Base-by-base conservation (phyloP, 1,139 yeast species). In the Meyerozyma smithsonii region DNA sequence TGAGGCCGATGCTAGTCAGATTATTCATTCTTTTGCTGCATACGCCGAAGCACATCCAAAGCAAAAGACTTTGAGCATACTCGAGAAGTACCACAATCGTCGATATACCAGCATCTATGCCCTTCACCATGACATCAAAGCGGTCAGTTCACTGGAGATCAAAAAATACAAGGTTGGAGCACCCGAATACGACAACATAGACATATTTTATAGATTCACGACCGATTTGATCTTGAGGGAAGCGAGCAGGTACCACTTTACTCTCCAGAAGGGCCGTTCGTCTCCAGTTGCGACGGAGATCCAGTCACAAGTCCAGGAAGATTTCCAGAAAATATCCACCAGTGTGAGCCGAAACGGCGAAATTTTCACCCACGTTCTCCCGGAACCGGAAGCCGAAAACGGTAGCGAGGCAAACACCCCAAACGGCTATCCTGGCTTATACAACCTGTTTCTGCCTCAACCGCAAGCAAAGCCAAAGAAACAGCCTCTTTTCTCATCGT, bases 151-250 rank as follows among this genome's bases (percentile, higher is more conserved):
- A 8, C 55, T 73, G 19, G 63, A 72, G 26, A 69, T 84, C 17
- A 65, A 67, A 28, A 61, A 67, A 38, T 64, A 69, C 41, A 70
- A 73, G 18, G 70, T 81, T 24, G 89, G 88, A 1, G 65, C 81
- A n/a, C 55, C 64, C 17, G 61, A 61, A 11, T 89, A 89, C 55
- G 64, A 62, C 16, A 69, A 73, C 47, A 66, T 84, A 33, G 92
- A 86, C 57, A 74, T 73, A 42, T 83, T 84, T 51, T 88, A 79
- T 64, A 81, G 78, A 54, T 80, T 82, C 50, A 62, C 86, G 3
- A 73, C 82, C 1, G 95, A 87, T 50, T 60, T 87, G 39, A 60
- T 89, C 28, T 60, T 88, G 39, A 77, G 95, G 52, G 97, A 89
- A 58, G 72, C 81, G 17, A 70, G 74, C 24, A 72, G 83, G 45